Evolutionary conservation across 2,329 filamentous ascomycete genomes (phyloP), one percentile per base, ranked within the genome.

Genomic region (Curvularia hawaiiensis): DNA sequence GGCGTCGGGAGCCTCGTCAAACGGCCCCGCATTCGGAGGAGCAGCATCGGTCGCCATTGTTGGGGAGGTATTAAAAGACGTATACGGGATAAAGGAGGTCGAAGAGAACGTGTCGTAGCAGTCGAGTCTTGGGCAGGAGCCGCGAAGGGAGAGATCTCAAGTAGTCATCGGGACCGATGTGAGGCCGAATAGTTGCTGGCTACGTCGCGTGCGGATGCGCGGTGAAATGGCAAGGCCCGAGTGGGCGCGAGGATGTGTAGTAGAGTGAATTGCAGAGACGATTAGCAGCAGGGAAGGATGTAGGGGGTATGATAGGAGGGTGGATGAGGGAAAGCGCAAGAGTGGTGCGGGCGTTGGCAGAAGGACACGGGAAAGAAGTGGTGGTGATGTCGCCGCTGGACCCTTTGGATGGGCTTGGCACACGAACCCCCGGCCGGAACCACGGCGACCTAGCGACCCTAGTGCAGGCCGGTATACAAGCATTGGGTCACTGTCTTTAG

Each of bases 1-100:
- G 64, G 80, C 83, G 43, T 54, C 54, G 18, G 58, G 60, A 46
- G 56, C 52, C 16, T 61, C 56, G 44, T 59, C 60, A 38, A 58
- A 53, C 11, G 54, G 64, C 59, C 52, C 59, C 56, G 59, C 60
- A 47, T 53, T 49, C 54, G 58, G 56, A 14, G 62, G 60, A 33
- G 35, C 61, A 24, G 61, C 57, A 48, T 64, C 57, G 55, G 63
- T 63, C n/a, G 67, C 63, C 70, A 74, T 74, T 52, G 22, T 56
- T 30, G 39, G 43, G 22, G 43, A 16, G 18, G 28, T 52, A 40
- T 33, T 55, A 52, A 48, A 35, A 51, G 41, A 20, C 22, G 45
- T 50, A 52, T 40, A 24, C 24, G 40, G 39, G 35, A 24, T 49
- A 49, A 9, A 39, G 52, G 52, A 40, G 44, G 31, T n/a, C 31